Conservation (phyloP, 2,329 filamentous ascomycete species). For the Diaporthe ampelina region DNA sequence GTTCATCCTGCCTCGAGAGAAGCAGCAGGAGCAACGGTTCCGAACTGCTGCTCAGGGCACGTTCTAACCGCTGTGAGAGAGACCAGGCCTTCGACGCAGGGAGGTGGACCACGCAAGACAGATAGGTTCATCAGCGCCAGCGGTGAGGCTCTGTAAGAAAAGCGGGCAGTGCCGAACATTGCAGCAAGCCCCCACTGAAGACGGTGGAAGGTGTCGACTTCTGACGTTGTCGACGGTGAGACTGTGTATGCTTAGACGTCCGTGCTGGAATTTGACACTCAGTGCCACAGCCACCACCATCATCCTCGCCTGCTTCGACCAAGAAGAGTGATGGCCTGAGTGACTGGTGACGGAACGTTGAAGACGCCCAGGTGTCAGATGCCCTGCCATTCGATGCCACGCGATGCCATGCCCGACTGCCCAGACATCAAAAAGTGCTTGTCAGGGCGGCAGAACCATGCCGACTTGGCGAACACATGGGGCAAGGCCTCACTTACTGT, state of each 20-base stretch:
- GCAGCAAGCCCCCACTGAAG: background rate
- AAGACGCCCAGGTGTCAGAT: background rate
- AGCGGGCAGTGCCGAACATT: background rate
- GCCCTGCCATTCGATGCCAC: background rate
- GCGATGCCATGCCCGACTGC: conserved; percentile 7
- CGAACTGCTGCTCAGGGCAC: background rate
- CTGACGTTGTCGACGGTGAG: background rate
- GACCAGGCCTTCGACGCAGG: background rate
- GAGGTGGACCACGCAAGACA: background rate
- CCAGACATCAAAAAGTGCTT: conserved; percentile 23
- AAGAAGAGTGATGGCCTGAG: background rate
- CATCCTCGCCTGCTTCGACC: background rate
- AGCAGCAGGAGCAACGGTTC: background rate
- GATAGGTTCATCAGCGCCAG: background rate
- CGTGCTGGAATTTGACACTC: too few relatives aligned
- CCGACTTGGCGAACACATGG: conserved; percentile 27
- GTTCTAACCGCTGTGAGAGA: background rate
- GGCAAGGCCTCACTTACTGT: background rate
- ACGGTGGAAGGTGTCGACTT: background rate
- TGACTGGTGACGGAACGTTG: background rate
- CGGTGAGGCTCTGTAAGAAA: background rate
- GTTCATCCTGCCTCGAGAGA: background rate
- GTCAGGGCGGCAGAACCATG: conserved; percentile 3
- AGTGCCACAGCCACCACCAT: background rate
- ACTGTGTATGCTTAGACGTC: too few relatives aligned